phyloP scores from a whole-genome alignment of 805 yeast genomes.

The Metschnikowia cerradonensis region DNA sequence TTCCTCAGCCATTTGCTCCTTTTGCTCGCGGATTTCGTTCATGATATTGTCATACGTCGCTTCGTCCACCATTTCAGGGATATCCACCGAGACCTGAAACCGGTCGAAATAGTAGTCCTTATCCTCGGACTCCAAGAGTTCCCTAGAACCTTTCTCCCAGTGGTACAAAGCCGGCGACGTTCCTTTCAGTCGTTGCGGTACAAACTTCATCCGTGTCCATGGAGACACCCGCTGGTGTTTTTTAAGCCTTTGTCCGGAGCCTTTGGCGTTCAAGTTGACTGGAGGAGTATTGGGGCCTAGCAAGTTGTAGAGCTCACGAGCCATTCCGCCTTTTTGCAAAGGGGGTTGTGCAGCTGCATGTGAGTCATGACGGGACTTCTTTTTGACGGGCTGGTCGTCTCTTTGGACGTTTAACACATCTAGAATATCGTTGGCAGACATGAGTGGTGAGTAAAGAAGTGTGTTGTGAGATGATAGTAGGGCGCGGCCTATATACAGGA shows the following conservation, averaged over 20 bases:
- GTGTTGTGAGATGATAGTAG: background rate
- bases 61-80: constrained; percentile 64
- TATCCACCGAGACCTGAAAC: constrained; percentile 61
- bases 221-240: constrained; percentile 69
- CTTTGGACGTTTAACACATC: constrained; percentile 71
- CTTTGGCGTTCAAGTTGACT: constrained; percentile 28
- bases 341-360: constrained; percentile 1
- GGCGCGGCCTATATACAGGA: background rate
- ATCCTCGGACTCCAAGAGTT: constrained; percentile 31
- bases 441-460: constrained; percentile 4
- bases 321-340: constrained; percentile 59
- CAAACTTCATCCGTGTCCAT: constrained; percentile 72
- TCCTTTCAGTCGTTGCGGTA: constrained; percentile 45
- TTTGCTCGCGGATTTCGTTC: constrained; percentile 34
- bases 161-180: constrained; percentile 53
- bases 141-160: constrained; percentile 80
- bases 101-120: constrained; percentile 67
- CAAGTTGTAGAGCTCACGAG: constrained; percentile 81
- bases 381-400: constrained; percentile 42
- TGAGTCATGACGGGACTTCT: constrained; percentile 31
- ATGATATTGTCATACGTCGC: constrained; percentile 54
- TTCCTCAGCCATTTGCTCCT: constrained; percentile 9
- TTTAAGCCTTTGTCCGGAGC: constrained; percentile 51
- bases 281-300: constrained; percentile 94
- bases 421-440: constrained; percentile 53